These are phyloP conservation scores for Oryza rufipogon DNA, from an alignment of 176 grass and related monocot genomes.

Conservation along the genomic window DNA sequence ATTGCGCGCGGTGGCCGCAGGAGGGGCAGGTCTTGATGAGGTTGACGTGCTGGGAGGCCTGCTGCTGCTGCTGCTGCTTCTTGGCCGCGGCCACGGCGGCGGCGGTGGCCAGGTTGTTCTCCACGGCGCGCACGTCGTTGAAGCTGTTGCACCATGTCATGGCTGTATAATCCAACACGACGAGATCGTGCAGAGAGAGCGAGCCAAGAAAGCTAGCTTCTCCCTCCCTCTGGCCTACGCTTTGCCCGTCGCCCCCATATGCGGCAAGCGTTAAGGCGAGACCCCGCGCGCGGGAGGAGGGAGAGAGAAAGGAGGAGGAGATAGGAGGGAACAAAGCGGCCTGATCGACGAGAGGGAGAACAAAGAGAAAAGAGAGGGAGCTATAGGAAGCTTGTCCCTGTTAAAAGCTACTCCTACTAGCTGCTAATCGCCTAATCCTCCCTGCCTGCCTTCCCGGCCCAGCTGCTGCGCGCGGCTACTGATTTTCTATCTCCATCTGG, in stretches of 20 bases:
- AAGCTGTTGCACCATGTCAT: slow-evolving; percentile 95
- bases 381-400: slow-evolving; percentile 73
- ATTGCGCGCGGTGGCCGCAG: slow-evolving; percentile 78
- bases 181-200: neutral
- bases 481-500: slow-evolving; percentile 46
- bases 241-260: slow-evolving; percentile 47
- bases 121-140: slow-evolving; percentile 70
- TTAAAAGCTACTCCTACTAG: slow-evolving; percentile 52
- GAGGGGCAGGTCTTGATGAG: slow-evolving; percentile 77
- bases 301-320: slow-evolving; percentile 35
- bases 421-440: slow-evolving; percentile 5
- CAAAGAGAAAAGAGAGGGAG: slow-evolving; percentile 66
- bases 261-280: slow-evolving; percentile 43
- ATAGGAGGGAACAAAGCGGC: slow-evolving; percentile 67
- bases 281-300: slow-evolving; percentile 42
- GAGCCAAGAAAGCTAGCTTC: slow-evolving; percentile 29
- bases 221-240: slow-evolving; percentile 1
- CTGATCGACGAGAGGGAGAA: slow-evolving; percentile 47
- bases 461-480: neutral
- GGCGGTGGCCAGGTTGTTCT: slow-evolving; percentile 63
- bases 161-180: neutral
- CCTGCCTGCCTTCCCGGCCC: neutral
- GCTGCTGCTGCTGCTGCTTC: slow-evolving; percentile 50
- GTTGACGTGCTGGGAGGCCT: slow-evolving; percentile 47
- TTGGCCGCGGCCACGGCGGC: slow-evolving; percentile 46